phyloP scores from a whole-genome alignment of 345 rosid genomes.

The Melaleuca alternifolia region DNA sequence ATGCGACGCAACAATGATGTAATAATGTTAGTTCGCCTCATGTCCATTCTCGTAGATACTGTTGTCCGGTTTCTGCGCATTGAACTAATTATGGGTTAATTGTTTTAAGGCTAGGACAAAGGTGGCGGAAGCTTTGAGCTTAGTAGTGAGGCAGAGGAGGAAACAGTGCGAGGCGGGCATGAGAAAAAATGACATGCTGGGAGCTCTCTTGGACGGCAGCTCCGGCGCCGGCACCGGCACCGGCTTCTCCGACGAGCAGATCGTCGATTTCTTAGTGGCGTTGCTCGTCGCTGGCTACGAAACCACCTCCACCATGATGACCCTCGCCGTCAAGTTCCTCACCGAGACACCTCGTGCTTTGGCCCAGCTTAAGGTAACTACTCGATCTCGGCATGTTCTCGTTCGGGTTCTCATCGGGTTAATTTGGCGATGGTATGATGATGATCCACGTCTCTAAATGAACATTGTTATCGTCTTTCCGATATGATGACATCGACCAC shows the following conservation, averaged over 20 bases:
- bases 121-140: slow-evolving; percentile 85
- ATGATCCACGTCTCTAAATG: not conserved
- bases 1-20: not conserved
- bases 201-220: slow-evolving; percentile 55
- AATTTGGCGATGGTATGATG: no score
- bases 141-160: slow-evolving; percentile 70
- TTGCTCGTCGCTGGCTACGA: slow-evolving; percentile 95
- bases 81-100: not conserved
- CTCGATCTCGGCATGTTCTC: no score
- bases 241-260: slow-evolving; percentile 73
- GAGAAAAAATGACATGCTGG: slow-evolving; percentile 64
- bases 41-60: not conserved
- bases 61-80: not conserved
- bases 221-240: slow-evolving; percentile 48
- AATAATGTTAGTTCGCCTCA: not conserved
- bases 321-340: slow-evolving; percentile 93
- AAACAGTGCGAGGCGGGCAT: slow-evolving; percentile 33
- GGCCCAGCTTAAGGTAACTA: slow-evolving; percentile 69
- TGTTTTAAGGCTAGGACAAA: slow-evolving; percentile 63
- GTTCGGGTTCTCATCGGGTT: no score
- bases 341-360: slow-evolving; percentile 87
- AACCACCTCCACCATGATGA: slow-evolving; percentile 91
- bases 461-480: not conserved
- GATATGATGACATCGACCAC: not conserved
- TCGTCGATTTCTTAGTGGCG: slow-evolving; percentile 85